Conservation (phyloP, 345 rosid genomes). For the Melastoma malabathricum region DNA sequence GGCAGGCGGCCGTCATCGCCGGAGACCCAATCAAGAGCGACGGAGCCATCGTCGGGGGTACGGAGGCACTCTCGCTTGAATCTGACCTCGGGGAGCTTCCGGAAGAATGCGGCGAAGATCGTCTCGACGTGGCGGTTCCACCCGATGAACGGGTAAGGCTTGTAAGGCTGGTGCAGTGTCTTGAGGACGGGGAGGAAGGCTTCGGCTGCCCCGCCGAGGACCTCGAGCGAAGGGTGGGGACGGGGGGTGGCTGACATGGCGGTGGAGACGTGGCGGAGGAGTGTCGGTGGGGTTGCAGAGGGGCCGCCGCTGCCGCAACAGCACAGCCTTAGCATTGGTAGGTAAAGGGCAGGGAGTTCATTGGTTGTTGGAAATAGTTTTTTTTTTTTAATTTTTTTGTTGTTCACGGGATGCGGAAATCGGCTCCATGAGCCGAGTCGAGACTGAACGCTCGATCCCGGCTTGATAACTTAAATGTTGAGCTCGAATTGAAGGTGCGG, state of each 20-base stretch:
- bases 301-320: not conserved
- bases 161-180: constrained; percentile 33
- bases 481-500: too few relatives aligned
- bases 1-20: constrained; percentile 35
- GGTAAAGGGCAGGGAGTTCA: too few relatives aligned
- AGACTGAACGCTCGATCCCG: too few relatives aligned
- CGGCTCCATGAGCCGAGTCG: too few relatives aligned
- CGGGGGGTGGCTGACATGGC: constrained; percentile 12
- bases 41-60: constrained; percentile 33
- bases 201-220: constrained; percentile 54
- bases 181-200: constrained; percentile 43
- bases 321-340: not conserved
- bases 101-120: constrained; percentile 44
- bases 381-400: too few relatives aligned
- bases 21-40: constrained; percentile 57
- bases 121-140: constrained; percentile 54
- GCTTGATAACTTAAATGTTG: too few relatives aligned
- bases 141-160: constrained; percentile 38
- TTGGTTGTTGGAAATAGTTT: too few relatives aligned
- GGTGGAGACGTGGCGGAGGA: constrained; percentile 10
- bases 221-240: constrained; percentile 53
- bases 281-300: constrained; percentile 6
- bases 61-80: constrained; percentile 45
- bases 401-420: too few relatives aligned
- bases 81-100: constrained; percentile 25